A percentile compares a stretch with the other conserved stretches of the same genome.
Conservation (phyloP, 129 eudicot species). For the Flaveria sonorensis region DNA sequence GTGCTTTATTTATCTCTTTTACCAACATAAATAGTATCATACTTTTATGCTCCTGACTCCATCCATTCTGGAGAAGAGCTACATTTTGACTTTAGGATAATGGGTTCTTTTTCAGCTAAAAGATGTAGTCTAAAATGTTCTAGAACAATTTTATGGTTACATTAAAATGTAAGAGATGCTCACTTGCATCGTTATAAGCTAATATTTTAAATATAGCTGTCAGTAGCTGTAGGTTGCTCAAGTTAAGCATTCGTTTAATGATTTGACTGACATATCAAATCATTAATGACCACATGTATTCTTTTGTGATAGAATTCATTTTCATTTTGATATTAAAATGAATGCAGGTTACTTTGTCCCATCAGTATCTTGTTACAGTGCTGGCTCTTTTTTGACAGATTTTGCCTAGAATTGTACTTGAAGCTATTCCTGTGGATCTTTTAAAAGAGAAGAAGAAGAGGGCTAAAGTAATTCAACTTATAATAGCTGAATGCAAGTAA, state of each 20-base stretch:
- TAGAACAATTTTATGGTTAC: not conserved
- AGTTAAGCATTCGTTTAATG: not conserved
- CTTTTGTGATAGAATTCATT: conserved; percentile 9
- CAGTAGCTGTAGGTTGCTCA: not conserved
- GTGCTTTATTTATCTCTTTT: no score
- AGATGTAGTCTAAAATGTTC: not conserved
- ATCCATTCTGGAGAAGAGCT: not conserved
- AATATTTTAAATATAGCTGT: not conserved
- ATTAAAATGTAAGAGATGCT: not conserved
- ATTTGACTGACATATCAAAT: conserved; percentile 1
- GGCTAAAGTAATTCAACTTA: conserved; percentile 66
- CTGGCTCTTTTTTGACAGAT: conserved; percentile 42
- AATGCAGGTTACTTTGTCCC: not conserved
- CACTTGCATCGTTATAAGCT: conserved; percentile 6
- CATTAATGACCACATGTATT: conserved; percentile 1
- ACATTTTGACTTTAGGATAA: not conserved
- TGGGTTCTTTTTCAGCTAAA: not conserved
- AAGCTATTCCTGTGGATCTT: conserved; percentile 68
- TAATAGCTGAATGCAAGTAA: conserved; percentile 86
- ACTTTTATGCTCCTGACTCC: not conserved
- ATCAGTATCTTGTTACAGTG: conserved; percentile 14
- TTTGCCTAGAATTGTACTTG: conserved; percentile 89
- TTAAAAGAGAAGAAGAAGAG: conserved; percentile 77
- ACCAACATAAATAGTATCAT: not conserved
- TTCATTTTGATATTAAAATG: not conserved